phyloP scores from a whole-genome alignment of 805 yeast genomes.

The Metschnikowia lochheadii region DNA sequence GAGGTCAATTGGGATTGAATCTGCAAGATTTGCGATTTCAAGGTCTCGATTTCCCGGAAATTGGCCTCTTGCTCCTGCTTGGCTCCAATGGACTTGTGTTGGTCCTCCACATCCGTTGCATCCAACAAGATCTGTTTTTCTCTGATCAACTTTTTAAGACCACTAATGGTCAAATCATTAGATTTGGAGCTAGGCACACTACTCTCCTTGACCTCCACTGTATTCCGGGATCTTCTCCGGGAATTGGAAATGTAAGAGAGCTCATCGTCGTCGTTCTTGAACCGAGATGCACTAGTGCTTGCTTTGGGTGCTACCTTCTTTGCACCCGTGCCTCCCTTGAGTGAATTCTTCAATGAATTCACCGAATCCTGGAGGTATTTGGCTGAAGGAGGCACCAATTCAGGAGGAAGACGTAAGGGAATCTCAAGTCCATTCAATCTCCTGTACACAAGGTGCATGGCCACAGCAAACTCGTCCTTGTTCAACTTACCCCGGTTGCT shows the following conservation, averaged over 20 bases:
- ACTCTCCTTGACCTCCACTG: constrained; percentile 17
- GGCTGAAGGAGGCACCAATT: constrained; percentile 82
- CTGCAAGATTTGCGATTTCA: constrained; percentile 57
- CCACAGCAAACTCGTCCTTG: constrained; percentile 89
- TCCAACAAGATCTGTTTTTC: constrained; percentile 70
- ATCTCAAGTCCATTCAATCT: constrained; percentile 83
- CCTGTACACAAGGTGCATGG: constrained; percentile 94
- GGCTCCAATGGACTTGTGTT: constrained; percentile 31
- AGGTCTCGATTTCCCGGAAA: constrained; percentile 53
- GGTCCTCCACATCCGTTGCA: constrained; percentile 67
- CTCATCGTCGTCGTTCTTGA: constrained; percentile 71
- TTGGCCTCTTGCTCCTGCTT: constrained; percentile 39
- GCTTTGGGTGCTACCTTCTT: constrained; percentile 18
- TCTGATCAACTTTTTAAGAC: constrained; percentile 59
- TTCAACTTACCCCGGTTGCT: constrained; percentile 79
- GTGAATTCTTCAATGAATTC: constrained; percentile 62
- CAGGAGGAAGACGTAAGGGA: constrained; percentile 81
- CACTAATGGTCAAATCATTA: constrained; percentile 44
- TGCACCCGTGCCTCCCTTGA: constrained; percentile 35
- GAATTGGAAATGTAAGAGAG: constrained; percentile 68
- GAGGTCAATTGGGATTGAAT: constrained; percentile 38
- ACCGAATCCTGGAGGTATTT: constrained; percentile 68
- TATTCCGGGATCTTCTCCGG: constrained; percentile 44
- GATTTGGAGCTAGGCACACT: constrained; percentile 23
- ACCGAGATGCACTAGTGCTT: constrained; percentile 35